Conservation (phyloP, 768 basidiomycete genomes). For the Sporobolomyces pararoseus region DNA sequence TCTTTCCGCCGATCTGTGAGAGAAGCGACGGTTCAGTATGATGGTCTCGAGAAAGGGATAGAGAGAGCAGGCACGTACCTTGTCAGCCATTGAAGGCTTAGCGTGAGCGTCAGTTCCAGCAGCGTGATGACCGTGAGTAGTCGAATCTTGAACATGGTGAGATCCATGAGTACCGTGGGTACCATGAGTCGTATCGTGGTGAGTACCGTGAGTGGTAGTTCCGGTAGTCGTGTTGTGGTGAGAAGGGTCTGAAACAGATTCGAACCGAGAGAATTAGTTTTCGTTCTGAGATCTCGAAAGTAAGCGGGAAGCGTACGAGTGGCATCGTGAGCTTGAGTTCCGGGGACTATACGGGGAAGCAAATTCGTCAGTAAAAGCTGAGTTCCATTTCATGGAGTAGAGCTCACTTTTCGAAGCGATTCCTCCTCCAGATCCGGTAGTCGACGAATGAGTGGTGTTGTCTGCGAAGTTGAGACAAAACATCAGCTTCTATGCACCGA, state of each 20-base stretch:
- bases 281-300: no score
- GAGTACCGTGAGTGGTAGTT: neutral
- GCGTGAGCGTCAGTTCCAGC: neutral
- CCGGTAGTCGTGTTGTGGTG: conserved; percentile 3
- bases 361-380: neutral
- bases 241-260: neutral
- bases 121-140: conserved; percentile 14
- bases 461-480: no score
- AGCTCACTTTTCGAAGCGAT: conserved; percentile 6
- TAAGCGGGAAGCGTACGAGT: no score
- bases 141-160: neutral
- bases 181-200: neutral
- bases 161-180: neutral
- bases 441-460: neutral
- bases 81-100: conserved; percentile 23
- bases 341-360: conserved; percentile 10
- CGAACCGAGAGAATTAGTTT: neutral
- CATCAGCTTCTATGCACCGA: no score
- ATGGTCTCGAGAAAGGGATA: no score
- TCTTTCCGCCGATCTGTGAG: conserved; percentile 11
- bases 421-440: conserved; percentile 3
- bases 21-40: neutral
- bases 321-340: conserved; percentile 11
- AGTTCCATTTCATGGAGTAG: neutral
- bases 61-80: conserved; percentile 5